phyloP scores from a whole-genome alignment of 768 basidiomycete genomes.

The Pholiota conissans region DNA sequence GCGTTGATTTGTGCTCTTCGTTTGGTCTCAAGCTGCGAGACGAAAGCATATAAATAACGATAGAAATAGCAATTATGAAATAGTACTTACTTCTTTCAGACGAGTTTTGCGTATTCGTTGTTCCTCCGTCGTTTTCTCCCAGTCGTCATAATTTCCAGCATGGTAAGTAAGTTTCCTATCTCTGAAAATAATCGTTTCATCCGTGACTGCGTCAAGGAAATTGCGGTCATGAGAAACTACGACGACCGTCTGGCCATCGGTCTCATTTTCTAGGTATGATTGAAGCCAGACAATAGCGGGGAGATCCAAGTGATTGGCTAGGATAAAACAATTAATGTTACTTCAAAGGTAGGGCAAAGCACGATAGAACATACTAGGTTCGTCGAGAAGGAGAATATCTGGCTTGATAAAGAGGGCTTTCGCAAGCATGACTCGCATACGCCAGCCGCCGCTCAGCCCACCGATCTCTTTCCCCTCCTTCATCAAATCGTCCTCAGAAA shows the following conservation, averaged over 20 bases:
- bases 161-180: conserved; percentile 53
- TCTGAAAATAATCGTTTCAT: conserved; percentile 63
- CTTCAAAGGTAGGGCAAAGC: not conserved
- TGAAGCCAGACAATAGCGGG: conserved; percentile 55
- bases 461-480: conserved; percentile 37
- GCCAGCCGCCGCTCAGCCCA: conserved; percentile 66
- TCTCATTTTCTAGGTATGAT: conserved; percentile 42
- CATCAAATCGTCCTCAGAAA: conserved; percentile 35
- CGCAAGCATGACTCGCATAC: conserved; percentile 59
- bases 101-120: conserved; percentile 42
- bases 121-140: conserved; percentile 46
- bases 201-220: conserved; percentile 58
- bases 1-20: conserved; percentile 45
- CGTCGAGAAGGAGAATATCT: conserved; percentile 61
- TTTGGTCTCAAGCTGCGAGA: conserved; percentile 31
- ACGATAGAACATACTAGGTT: conserved; percentile 35
- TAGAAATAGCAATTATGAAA: not conserved
- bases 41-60: not conserved
- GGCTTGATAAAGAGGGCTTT: conserved; percentile 54
- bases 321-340: conserved; percentile 1
- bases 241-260: conserved; percentile 48
- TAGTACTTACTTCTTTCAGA: conserved; percentile 36
- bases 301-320: conserved; percentile 52
- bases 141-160: conserved; percentile 54
- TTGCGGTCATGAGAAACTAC: conserved; percentile 67